Conservation (phyloP, 2,329 filamentous ascomycete species). For the Coccinonectria pachysandricola region DNA sequence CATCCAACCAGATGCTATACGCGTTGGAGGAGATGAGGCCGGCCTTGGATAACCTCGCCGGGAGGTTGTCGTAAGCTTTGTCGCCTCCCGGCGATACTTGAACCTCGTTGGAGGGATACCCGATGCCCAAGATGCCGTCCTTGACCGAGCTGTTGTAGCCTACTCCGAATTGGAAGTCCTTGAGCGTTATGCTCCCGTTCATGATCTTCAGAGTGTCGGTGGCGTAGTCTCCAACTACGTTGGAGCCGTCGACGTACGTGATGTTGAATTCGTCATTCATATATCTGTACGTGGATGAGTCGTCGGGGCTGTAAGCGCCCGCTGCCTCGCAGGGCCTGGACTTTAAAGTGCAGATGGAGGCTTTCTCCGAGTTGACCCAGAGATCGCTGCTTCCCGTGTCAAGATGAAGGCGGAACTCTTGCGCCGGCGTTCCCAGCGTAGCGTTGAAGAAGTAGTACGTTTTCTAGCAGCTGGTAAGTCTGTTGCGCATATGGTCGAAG, state of each 20-base stretch:
- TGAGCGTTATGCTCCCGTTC: slow-evolving; percentile 41
- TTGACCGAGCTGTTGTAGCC: slow-evolving; percentile 51
- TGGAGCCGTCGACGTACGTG: slow-evolving; percentile 72
- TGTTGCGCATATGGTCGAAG: no score
- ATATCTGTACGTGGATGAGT: slow-evolving; percentile 66
- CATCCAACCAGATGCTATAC: slow-evolving; percentile 68
- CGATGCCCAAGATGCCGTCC: slow-evolving; percentile 77
- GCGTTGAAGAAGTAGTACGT: slow-evolving; percentile 56
- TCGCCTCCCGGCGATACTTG: slow-evolving; percentile 48
- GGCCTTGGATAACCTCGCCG: slow-evolving; percentile 50
- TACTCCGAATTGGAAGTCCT: slow-evolving; percentile 59
- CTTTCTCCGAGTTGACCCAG: slow-evolving; percentile 58
- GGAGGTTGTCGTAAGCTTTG: slow-evolving; percentile 56
- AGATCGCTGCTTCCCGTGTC: slow-evolving; percentile 62
- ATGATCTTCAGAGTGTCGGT: slow-evolving; percentile 59
- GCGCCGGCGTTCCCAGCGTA: slow-evolving; percentile 51
- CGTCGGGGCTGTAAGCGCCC: slow-evolving; percentile 59
- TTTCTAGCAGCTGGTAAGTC: no score
- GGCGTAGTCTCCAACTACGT: slow-evolving; percentile 69
- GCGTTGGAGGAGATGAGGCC: slow-evolving; percentile 55
- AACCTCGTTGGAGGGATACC: slow-evolving; percentile 71
- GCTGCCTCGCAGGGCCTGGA: slow-evolving; percentile 44
- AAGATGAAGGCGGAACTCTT: slow-evolving; percentile 46
- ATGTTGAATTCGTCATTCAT: slow-evolving; percentile 76
- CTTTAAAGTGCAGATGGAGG: slow-evolving; percentile 43